A percentile compares a stretch with the other conserved stretches of the same genome.
Conservation (phyloP, 2,329 filamentous ascomycete genomes). For the Sclerotinia sclerotiorum region DNA sequence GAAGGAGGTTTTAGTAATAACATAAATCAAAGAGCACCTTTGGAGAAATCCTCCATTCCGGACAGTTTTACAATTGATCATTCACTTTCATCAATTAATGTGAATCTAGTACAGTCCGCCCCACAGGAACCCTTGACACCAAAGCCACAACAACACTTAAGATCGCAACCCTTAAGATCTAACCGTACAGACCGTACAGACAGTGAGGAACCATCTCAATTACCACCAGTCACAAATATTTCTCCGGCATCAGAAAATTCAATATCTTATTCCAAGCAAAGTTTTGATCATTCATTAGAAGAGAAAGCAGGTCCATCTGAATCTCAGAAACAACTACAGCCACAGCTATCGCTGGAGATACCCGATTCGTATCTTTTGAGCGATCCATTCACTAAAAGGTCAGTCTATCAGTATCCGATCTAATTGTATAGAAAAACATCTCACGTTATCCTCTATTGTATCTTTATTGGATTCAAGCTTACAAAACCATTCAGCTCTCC, state of each 20-base stretch:
- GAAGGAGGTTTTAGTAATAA: neutral
- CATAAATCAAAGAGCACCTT: neutral
- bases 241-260: neutral
- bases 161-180: constrained; percentile 2
- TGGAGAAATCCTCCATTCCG: neutral
- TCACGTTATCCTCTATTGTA: neutral
- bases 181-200: neutral
- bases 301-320: neutral
- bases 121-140: constrained; percentile 19
- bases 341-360: constrained; percentile 10
- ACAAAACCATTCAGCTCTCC: constrained; percentile 14
- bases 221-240: neutral
- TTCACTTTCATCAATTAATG: neutral
- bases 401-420: neutral
- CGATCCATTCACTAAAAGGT: constrained; percentile 13
- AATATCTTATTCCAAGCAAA: neutral
- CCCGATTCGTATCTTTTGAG: constrained; percentile 18
- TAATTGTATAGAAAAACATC: neutral
- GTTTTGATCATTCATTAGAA: neutral
- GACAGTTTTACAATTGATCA: constrained; percentile 13
- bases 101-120: neutral
- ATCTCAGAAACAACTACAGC: neutral
- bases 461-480: neutral
- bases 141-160: constrained; percentile 7
- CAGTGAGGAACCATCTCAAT: constrained; percentile 10